Evolutionary conservation across 2,329 filamentous ascomycete species (phyloP).

Genomic region (Pleoardoris graminearum): DNA sequence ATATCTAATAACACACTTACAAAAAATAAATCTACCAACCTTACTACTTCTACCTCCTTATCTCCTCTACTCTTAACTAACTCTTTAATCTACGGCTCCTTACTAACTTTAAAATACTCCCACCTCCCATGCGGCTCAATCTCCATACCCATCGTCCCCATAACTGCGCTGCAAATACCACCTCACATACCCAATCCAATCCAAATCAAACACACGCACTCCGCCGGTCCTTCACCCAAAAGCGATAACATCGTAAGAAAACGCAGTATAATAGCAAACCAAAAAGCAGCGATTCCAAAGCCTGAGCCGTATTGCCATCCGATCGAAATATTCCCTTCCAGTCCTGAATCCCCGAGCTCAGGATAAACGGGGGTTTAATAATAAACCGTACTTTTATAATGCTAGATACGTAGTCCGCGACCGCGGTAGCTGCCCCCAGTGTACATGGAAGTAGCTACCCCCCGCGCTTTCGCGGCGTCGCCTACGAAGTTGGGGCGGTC

Average conservation of each 20-base stretch:
- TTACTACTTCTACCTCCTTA: constrained; percentile 61
- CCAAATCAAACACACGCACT: neutral
- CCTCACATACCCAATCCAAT: neutral
- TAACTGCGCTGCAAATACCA: constrained; percentile 63
- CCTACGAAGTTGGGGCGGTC: constrained; percentile 34
- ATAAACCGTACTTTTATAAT: constrained; percentile 92
- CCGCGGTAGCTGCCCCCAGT: constrained; percentile 77
- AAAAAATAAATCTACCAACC: constrained; percentile 76
- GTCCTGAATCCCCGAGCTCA: too few relatives aligned
- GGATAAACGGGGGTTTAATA: too few relatives aligned
- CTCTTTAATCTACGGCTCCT: constrained; percentile 69
- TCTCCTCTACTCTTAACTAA: constrained; percentile 64
- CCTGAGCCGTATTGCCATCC: too few relatives aligned
- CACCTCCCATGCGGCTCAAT: constrained; percentile 76
- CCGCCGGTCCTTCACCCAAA: too few relatives aligned
- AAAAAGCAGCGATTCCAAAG: too few relatives aligned
- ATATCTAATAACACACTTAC: constrained; percentile 81
- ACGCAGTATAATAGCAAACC: too few relatives aligned
- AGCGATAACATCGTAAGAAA: too few relatives aligned
- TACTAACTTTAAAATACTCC: constrained; percentile 79
- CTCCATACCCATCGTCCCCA: constrained; percentile 57
- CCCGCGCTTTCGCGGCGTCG: constrained; percentile 27
- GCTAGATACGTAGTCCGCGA: constrained; percentile 78
- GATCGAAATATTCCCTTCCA: too few relatives aligned
- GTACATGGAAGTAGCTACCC: constrained; percentile 83